These are phyloP conservation scores for Capronia epimyces DNA, from an alignment of 2,329 filamentous ascomycete species.

Conservation along the genomic window DNA sequence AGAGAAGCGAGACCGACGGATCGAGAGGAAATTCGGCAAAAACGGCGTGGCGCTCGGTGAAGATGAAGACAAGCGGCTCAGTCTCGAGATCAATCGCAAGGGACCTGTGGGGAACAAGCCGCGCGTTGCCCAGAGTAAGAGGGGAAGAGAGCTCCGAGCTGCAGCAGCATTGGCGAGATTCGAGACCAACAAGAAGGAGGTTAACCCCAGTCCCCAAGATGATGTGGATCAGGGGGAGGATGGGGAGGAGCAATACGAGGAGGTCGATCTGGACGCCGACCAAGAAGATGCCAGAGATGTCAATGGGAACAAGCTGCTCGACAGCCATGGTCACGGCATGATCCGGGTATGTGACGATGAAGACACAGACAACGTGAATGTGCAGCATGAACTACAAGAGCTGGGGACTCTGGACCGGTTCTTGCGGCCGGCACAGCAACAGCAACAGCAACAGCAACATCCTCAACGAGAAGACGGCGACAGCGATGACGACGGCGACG, in stretches of 20 bases:
- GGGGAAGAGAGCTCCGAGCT: constrained; percentile 69
- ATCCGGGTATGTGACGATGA: constrained; percentile 72
- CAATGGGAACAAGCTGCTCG: constrained; percentile 59
- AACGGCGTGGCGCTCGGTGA: constrained; percentile 65
- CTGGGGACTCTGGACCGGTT: constrained; percentile 47
- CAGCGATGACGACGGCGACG: background rate
- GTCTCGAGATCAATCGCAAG: constrained; percentile 59
- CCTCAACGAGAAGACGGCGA: background rate
- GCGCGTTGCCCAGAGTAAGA: constrained; percentile 65
- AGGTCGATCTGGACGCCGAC: constrained; percentile 35
- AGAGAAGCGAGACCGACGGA: constrained; percentile 66
- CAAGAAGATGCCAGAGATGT: constrained; percentile 57
- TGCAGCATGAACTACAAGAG: constrained; percentile 62
- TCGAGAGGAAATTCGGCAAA: constrained; percentile 69
- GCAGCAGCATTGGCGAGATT: constrained; percentile 72
- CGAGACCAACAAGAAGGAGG: constrained; percentile 43
- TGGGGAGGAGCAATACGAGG: constrained; percentile 34
- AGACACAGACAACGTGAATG: constrained; percentile 53
- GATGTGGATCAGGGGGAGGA: constrained; percentile 34
- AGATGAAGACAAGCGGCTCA: constrained; percentile 60
- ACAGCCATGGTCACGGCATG: constrained; percentile 62
- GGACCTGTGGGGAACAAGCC: constrained; percentile 57
- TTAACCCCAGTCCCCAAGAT: background rate
- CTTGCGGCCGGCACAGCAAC: constrained; percentile 3
- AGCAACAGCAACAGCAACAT: background rate